Base-by-base conservation (phyloP, 1,139 yeast genomes). In the Yarrowia galli region DNA sequence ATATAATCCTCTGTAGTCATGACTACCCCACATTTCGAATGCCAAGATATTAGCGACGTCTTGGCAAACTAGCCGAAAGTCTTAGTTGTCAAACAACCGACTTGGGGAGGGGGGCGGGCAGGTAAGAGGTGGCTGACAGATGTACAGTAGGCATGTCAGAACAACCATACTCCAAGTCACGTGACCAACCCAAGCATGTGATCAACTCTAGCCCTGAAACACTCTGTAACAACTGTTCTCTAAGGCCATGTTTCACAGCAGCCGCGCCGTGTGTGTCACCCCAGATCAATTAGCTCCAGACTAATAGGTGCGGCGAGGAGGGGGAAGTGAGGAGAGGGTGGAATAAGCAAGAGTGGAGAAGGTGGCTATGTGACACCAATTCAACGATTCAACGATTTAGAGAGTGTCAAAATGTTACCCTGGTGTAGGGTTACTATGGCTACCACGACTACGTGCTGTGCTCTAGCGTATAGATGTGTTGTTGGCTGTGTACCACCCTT, bases 1-100 rank as follows among this genome's bases (percentile, higher is more conserved):
- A 49, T 49, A 49, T 36, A 51, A 22, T 35, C n/a, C 7, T 15
- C 25, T 4, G 35, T 3, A 9, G 23, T n/a, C 15, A 7, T 7
- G 2, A 10, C 13, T 53, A 36, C 60, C 60, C 60, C 60, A 53
- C 60, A 53, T 32, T 20, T 49, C n/a, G 5, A 2, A 28, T 3
- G 60, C 60, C n/a, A 53, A 53, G 60, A 42, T 20, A 15, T 51
- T 35, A 35, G 36, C 43, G 58, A 51, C n/a, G 53, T 20, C 58
- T 51, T 51, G 58, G 58, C 58, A 20, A 4, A 15, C 28, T 20
- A 36, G 15, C 8, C 35, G 51, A n/a, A 46, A 15, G 35, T 25
- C 22, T 42, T 42, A 15, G 22, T 5, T 10, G 45, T 42, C 15
- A 6, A 15, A 4, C 9, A 22, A 45, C 18, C 49, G 49, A 45